Conservation (phyloP, 495 filamentous ascomycete species). For the Penicillium cataractarum region DNA sequence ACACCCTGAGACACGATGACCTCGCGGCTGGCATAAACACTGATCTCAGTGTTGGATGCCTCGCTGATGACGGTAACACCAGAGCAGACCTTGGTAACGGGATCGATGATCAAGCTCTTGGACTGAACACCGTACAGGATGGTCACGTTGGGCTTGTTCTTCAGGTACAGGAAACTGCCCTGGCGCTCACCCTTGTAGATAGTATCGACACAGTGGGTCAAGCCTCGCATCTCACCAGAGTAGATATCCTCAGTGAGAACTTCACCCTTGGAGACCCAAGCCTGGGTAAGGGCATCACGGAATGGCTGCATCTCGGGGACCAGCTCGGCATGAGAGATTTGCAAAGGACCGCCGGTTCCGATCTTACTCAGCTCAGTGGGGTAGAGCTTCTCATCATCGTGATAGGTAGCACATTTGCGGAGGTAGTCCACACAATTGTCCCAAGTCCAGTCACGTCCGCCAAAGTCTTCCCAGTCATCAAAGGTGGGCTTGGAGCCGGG, state of each 20-base stretch:
- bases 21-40: slow-evolving; percentile 45
- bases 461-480: slow-evolving; percentile 60
- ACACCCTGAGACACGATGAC: slow-evolving; percentile 50
- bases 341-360: slow-evolving; percentile 53
- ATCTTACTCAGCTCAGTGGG: slow-evolving; percentile 49
- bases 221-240: slow-evolving; percentile 58
- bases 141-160: slow-evolving; percentile 59
- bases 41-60: slow-evolving; percentile 19
- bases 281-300: slow-evolving; percentile 57
- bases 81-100: slow-evolving; percentile 31
- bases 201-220: slow-evolving; percentile 57
- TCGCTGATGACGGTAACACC: slow-evolving; percentile 56
- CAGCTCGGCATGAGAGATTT: slow-evolving; percentile 59
- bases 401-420: slow-evolving; percentile 60
- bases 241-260: slow-evolving; percentile 57
- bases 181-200: slow-evolving; percentile 62
- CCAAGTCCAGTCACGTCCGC: slow-evolving; percentile 62
- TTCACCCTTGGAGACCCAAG: slow-evolving; percentile 60
- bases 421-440: slow-evolving; percentile 53
- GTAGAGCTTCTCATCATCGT: slow-evolving; percentile 51
- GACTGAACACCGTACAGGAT: slow-evolving; percentile 52
- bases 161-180: slow-evolving; percentile 54
- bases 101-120: slow-evolving; percentile 58
- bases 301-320: slow-evolving; percentile 56
- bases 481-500: slow-evolving; percentile 57